A percentile compares a stretch with the other conserved stretches of the same genome.
Evolutionary conservation across 306 rosid genomes (phyloP).

Genomic region (Rubus idaeus): DNA sequence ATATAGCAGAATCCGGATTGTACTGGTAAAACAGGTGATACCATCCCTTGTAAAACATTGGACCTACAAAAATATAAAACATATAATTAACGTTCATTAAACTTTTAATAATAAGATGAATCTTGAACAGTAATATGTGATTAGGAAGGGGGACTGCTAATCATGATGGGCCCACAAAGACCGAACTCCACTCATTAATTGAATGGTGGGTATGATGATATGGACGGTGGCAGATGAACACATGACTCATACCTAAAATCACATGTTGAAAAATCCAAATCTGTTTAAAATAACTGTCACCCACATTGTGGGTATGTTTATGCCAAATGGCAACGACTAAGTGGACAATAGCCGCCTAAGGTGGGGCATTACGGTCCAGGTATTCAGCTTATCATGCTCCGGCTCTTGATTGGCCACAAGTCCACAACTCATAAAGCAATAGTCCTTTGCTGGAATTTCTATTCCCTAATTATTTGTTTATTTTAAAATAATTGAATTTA

Average conservation of each 20-base stretch:
- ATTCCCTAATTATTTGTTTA: too few species aligned
- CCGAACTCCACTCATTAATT: background rate
- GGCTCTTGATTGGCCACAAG: constrained; percentile 19
- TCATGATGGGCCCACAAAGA: background rate
- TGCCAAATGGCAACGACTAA: background rate
- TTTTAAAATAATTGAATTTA: too few species aligned
- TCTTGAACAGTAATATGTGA: background rate
- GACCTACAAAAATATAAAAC: constrained; percentile 41
- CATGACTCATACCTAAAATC: background rate
- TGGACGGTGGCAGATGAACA: background rate
- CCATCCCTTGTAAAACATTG: constrained; percentile 69
- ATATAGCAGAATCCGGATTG: constrained; percentile 75
- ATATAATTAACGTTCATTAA: background rate
- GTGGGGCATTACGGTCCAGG: background rate
- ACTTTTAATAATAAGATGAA: too few species aligned
- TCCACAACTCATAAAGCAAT: constrained; percentile 8
- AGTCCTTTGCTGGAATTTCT: background rate
- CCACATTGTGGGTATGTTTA: background rate
- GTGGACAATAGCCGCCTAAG: background rate
- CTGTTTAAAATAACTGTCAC: background rate
- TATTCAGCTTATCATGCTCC: background rate
- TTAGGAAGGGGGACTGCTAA: background rate
- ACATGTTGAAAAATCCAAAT: background rate
- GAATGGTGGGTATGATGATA: background rate
- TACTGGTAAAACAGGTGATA: constrained; percentile 89